Evolutionary conservation across 208 protist species (phyloP), one percentile per base, ranked within the genome.

Genomic region (Leishmania mexicana): DNA sequence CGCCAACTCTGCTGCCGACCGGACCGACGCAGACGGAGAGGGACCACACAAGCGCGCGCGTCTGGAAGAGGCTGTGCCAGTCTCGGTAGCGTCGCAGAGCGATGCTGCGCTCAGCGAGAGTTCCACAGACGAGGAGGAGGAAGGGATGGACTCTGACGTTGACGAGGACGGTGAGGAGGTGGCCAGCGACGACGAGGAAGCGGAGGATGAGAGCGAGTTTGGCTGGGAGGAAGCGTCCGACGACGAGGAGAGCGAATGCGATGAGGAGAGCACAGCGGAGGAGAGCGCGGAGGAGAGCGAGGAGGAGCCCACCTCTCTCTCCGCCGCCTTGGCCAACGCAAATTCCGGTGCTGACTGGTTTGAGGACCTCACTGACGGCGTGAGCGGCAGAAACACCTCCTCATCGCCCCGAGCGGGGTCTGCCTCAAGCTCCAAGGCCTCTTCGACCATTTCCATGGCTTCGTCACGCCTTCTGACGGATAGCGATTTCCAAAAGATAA

Each of bases 401-500:
- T 88, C 83, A 7, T 57, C 70, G 21, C 78, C 17, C 67, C 84
- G 78, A 28, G 78, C 85, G 31, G 35, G 86, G 13, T 91, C 92
- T 31, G 38, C 83, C 38, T 65, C 83, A 2, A 87, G 86, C 78
- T 90, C 88, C 31, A 89, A 84, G 67, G 78, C 81, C 13, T 78
- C 85, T 0, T 88, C 86, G 2, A 80, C 71, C 19, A 76, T 84
- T 0, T 92, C 92, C 11, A 79, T 94, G 19, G 85, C 93, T 0
- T 88, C 92, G 21, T 78, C 81, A 4, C 92, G 93, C 35, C 87
- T 97, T 80, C 85, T 97, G 21, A 95, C 91, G 19, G 95, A 97
- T 64, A 92, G 80, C 60, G 95, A 97, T 78, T 96, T 98, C 83
- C 85, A 92, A 67, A 93, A 90, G 84, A 96, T 98, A 64, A 94